Conservation (phyloP, 225 moss, liverwort and hornwort species). For the Physcomitrium patens region DNA sequence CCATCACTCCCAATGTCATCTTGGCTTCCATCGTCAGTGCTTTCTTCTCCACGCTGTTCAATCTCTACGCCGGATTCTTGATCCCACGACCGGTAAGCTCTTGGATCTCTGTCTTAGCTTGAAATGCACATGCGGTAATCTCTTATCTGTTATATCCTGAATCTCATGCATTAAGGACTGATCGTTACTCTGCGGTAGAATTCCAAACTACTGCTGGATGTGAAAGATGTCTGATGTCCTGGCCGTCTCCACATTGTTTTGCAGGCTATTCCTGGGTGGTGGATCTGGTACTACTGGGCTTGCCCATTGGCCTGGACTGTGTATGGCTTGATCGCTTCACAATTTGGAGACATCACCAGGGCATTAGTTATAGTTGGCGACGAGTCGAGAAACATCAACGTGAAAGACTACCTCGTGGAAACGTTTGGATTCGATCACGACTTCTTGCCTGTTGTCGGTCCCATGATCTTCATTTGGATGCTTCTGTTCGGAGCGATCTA, state of each 20-base stretch:
- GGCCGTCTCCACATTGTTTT: background rate
- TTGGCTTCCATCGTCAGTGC: conserved; percentile 52
- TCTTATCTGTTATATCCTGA: too few relatives aligned
- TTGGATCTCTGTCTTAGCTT: too few relatives aligned
- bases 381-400: conserved; percentile 2
- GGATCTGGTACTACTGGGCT: conserved; percentile 70
- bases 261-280: conserved; percentile 55
- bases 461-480: conserved; percentile 43
- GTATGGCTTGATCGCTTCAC: conserved; percentile 48
- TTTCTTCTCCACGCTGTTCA: conserved; percentile 59
- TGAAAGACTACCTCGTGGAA: conserved; percentile 44
- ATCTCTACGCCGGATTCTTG: conserved; percentile 59
- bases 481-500: conserved; percentile 43
- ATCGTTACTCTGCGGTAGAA: too few relatives aligned
- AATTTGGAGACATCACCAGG: conserved; percentile 42
- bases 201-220: too few relatives aligned
- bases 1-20: conserved; percentile 56
- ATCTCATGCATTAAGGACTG: too few relatives aligned
- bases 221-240: too few relatives aligned
- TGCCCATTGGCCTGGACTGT: conserved; percentile 66
- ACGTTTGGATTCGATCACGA: conserved; percentile 64
- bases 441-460: conserved; percentile 45
- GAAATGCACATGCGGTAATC: too few relatives aligned
- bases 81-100: conserved; percentile 52
- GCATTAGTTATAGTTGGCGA: background rate